Conservation (phyloP, 345 rosid species). For the Rhodamnia argentea region DNA sequence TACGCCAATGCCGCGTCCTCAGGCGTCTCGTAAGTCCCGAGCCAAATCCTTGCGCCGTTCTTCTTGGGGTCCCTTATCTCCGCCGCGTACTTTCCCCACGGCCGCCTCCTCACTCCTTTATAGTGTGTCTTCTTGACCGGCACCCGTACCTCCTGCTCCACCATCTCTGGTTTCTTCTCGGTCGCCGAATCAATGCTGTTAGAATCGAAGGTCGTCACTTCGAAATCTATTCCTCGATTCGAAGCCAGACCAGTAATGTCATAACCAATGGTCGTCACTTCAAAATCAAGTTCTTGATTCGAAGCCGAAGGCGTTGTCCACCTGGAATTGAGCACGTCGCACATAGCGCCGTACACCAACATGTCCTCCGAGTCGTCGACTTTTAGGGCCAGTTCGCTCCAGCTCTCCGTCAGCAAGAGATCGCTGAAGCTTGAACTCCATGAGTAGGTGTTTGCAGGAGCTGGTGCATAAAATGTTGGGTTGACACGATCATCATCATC, state of each 20-base stretch:
- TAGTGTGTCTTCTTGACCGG: constrained; percentile 10
- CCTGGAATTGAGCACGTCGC: constrained; percentile 13
- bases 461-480: neutral
- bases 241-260: neutral
- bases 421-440: constrained; percentile 24
- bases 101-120: constrained; percentile 41
- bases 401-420: constrained; percentile 12
- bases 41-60: constrained; percentile 39
- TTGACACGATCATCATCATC: neutral
- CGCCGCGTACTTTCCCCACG: constrained; percentile 38
- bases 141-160: neutral
- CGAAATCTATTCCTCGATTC: neutral
- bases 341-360: constrained; percentile 16
- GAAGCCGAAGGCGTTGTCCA: constrained; percentile 9
- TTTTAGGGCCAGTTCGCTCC: constrained; percentile 23
- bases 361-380: constrained; percentile 23
- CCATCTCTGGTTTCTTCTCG: neutral
- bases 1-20: constrained; percentile 44
- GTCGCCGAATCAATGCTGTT: neutral
- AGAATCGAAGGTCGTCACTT: neutral
- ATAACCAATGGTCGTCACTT: neutral
- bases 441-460: neutral
- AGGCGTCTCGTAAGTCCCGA: constrained; percentile 38
- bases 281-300: neutral
- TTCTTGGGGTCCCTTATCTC: constrained; percentile 41